Evolutionary conservation across 2,329 filamentous ascomycete species (phyloP), one percentile per base, ranked within the genome.

Genomic region (Aspergillus sp.): DNA sequence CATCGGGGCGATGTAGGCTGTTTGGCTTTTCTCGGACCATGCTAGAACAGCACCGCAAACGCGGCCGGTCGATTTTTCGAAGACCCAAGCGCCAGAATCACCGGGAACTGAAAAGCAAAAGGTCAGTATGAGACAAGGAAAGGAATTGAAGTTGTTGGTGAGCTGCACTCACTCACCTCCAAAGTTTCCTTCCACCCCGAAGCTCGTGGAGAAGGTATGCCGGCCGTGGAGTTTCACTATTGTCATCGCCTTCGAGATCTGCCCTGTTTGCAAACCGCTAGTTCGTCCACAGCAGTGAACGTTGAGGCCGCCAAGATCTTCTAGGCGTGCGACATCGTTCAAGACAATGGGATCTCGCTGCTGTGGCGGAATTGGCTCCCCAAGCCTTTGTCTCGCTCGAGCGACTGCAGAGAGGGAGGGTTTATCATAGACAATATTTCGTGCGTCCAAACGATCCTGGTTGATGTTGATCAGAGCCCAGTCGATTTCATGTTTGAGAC

Each of bases 1-100:
- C 93, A 98, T 98, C 0, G 93, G 93, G 60, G 91, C 95, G 60
- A 98, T 95, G 72, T 96, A 98, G 0, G 92, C 92, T 5, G 91
- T 87, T 43, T 86, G 86, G 69, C 90, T 93, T 60, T 87, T 86
- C 62, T 87, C 84, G 65, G 89, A 93, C 87, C 90, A 96, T 0
- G 93, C 93, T 12, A 98, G 81, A 0, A 98, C 90, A 67, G 97
- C 93, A 0, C 93, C 93, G 65, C 91, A 95, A 3, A 97, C 86
- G 39, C 87, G 84, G 1, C 91, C 91, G n/a, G 87, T 82, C 6
- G 83, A 82, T 57, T 90, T 88, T 65, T 93, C 90, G 15, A 97
- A 86, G 4, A 98, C 86, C 93, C 93, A 98, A 0, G 93, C 93
- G 4, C 93, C 93, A 6, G 89, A 93, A 72, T 98, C 93, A 17